Percentiles rank a stretch among this genome's conserved stretches.
Evolutionary conservation across 257 asterid species (phyloP).

Genomic region (Salvia miltiorrhiza): DNA sequence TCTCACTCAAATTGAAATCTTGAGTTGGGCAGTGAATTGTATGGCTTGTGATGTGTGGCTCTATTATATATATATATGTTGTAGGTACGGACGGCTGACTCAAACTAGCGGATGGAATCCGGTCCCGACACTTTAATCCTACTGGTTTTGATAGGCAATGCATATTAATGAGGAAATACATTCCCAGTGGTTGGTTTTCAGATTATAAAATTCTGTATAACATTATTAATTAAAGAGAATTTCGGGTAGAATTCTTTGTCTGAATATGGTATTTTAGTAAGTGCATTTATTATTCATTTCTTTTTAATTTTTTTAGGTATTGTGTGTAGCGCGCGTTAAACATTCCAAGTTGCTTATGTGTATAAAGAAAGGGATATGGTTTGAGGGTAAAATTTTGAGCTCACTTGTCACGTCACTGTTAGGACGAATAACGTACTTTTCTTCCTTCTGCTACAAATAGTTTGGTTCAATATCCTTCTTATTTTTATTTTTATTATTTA

Average conservation of each 20-base stretch:
- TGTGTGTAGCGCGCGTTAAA: background rate
- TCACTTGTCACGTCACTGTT: slow-evolving; percentile 37
- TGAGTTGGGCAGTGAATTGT: slow-evolving; percentile 28
- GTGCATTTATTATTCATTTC: background rate
- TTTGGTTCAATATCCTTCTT: too few relatives aligned
- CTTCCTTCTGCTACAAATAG: too few relatives aligned
- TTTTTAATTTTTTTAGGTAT: background rate
- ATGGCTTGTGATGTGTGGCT: slow-evolving; percentile 6
- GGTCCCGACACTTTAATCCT: slow-evolving; percentile 34
- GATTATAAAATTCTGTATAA: background rate
- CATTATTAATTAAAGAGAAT: too few relatives aligned
- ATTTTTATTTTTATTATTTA: too few relatives aligned
- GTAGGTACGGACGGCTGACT: slow-evolving; percentile 29
- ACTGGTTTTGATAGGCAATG: slow-evolving; percentile 24
- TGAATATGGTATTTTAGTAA: background rate
- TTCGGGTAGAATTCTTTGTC: background rate
- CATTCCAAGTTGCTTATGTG: slow-evolving; percentile 33
- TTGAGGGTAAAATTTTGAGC: slow-evolving; percentile 34
- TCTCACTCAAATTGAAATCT: background rate
- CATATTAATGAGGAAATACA: background rate
- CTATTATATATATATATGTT: slow-evolving; percentile 18
- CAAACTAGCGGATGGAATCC: slow-evolving; percentile 34
- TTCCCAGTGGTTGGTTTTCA: slow-evolving; percentile 17
- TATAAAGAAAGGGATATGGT: slow-evolving; percentile 27
- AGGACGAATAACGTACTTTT: slow-evolving; percentile 36